Percentiles rank a stretch among this genome's conserved stretches.
Evolutionary conservation across 2,329 filamentous ascomycete species (phyloP).

Genomic region (Gaeumannomyces tritici): DNA sequence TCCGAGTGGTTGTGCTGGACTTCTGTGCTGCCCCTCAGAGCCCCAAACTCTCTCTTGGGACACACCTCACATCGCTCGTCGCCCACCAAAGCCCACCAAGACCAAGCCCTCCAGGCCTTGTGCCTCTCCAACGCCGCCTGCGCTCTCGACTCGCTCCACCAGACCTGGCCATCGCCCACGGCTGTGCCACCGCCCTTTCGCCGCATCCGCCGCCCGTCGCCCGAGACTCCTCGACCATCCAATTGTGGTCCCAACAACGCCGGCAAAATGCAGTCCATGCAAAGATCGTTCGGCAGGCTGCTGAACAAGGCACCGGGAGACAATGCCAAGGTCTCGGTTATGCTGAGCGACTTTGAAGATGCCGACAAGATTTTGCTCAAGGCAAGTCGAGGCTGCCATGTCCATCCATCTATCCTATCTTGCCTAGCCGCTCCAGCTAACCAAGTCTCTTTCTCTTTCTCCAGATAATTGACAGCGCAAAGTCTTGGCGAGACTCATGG

Average conservation of each 20-base stretch:
- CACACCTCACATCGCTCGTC: too few species aligned
- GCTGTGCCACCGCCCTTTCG: background rate
- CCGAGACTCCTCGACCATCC: background rate
- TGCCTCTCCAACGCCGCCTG: background rate
- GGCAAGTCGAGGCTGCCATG: constrained; percentile 32
- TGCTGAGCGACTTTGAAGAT: constrained; percentile 73
- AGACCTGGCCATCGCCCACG: background rate
- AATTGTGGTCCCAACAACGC: background rate
- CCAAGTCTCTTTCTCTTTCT: constrained; percentile 3
- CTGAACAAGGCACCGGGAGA: constrained; percentile 60
- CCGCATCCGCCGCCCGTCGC: background rate
- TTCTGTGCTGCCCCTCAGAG: background rate
- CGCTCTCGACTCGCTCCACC: background rate
- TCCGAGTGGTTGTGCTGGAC: background rate
- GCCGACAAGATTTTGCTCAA: constrained; percentile 64
- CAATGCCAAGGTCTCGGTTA: constrained; percentile 63
- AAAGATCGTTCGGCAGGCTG: constrained; percentile 66
- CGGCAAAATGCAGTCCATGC: constrained; percentile 57
- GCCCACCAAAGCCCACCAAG: too few species aligned
- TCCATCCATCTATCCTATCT: background rate
- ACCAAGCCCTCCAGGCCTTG: background rate
- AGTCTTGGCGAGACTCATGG: constrained; percentile 73
- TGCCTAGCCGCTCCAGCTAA: constrained; percentile 5
- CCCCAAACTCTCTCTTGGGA: too few species aligned
- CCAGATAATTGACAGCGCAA: constrained; percentile 67